These are phyloP conservation scores for Kwoniella sp. DNA, from an alignment of 768 basidiomycete genomes.

Conservation along the genomic window DNA sequence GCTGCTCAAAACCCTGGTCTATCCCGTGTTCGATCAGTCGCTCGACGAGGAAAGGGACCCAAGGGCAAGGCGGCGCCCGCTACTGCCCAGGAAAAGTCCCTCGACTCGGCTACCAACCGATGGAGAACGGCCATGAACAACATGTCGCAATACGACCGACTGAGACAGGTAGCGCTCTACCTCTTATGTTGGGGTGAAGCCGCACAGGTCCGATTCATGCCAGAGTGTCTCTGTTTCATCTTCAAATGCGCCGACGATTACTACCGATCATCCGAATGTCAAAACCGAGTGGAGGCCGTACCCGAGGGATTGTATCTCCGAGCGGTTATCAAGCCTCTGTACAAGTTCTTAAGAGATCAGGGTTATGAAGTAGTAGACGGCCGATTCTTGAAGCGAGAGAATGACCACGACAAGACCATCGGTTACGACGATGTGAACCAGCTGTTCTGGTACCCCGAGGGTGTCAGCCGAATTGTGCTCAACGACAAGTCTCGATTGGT, in stretches of 20 bases:
- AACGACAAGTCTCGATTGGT: constrained; percentile 84
- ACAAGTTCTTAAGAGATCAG: constrained; percentile 95
- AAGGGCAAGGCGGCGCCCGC: constrained; percentile 57
- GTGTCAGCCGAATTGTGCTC: constrained; percentile 86
- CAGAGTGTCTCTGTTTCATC: constrained; percentile 97
- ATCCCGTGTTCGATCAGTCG: constrained; percentile 76
- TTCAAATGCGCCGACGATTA: constrained; percentile 99
- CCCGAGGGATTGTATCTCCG: constrained; percentile 94
- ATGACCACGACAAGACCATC: constrained; percentile 90
- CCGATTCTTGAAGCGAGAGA: constrained; percentile 88
- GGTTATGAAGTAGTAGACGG: constrained; percentile 96
- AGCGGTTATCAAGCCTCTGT: constrained; percentile 87
- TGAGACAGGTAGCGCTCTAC: constrained; percentile 93
- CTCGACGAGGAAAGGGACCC: constrained; percentile 63
- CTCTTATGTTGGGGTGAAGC: constrained; percentile 98
- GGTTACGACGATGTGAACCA: constrained; percentile 99
- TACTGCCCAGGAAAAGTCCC: constrained; percentile 69
- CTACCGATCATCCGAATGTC: constrained; percentile 97
- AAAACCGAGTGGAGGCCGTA: constrained; percentile 84
- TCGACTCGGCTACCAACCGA: constrained; percentile 81
- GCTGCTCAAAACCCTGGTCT: constrained; percentile 88
- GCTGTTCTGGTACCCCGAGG: constrained; percentile 99
- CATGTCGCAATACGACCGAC: constrained; percentile 97
- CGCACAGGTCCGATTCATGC: constrained; percentile 92
- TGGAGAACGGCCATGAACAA: constrained; percentile 98